Percentiles rank a stretch among this genome's conserved stretches.
These are phyloP conservation scores for Pleodorina starrii DNA, from an alignment of 139 green algal genomes.

Conservation along the genomic window DNA sequence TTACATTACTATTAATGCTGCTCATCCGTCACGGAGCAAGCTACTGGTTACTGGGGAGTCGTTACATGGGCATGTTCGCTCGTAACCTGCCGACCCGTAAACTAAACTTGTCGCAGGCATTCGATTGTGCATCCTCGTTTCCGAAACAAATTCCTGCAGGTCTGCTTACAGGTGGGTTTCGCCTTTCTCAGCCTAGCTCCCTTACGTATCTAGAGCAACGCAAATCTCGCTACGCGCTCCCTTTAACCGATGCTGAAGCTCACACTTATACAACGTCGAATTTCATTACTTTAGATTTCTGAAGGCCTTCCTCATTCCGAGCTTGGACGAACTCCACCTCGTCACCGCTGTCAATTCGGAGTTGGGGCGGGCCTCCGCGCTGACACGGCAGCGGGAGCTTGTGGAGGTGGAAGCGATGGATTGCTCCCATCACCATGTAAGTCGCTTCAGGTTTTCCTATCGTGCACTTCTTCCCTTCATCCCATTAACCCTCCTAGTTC, in stretches of 20 bases:
- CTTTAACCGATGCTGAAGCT: no score
- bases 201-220: no score
- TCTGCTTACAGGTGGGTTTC: slow-evolving; percentile 28
- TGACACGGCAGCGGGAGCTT: slow-evolving; percentile 22
- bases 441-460: no score
- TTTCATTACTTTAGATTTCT: slow-evolving; percentile 11
- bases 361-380: neutral
- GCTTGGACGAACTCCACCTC: slow-evolving; percentile 28
- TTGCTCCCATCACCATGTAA: slow-evolving; percentile 6
- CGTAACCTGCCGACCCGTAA: no score
- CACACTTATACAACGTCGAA: no score
- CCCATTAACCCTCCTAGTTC: neutral
- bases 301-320: slow-evolving; percentile 5
- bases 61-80: no score
- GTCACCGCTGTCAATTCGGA: slow-evolving; percentile 20
- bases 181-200: no score
- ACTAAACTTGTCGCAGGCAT: slow-evolving; percentile 32
- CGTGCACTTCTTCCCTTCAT: neutral
- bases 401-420: neutral
- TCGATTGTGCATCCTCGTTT: slow-evolving; percentile 7
- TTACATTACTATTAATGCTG: no score
- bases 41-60: no score
- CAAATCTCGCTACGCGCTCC: no score
- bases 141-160: slow-evolving; percentile 7
- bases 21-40: no score